phyloP scores from a whole-genome alignment of 345 rosid genomes.

The Camelina sativa region DNA sequence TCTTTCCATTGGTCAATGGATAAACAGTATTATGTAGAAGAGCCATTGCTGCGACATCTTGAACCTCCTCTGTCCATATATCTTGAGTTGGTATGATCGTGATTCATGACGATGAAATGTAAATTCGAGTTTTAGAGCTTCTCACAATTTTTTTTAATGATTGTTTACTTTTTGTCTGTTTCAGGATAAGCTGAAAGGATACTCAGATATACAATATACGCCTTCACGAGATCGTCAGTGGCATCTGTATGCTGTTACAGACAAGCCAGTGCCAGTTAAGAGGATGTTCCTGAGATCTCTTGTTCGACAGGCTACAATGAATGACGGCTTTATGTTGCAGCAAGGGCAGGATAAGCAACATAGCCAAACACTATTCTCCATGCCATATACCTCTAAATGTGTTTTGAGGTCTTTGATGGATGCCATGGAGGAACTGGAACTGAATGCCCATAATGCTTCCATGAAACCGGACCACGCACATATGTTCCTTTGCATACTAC shows the following conservation, averaged over 20 bases:
- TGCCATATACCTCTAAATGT: slow-evolving; percentile 82
- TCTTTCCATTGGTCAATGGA: slow-evolving; percentile 93
- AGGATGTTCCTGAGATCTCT: slow-evolving; percentile 98
- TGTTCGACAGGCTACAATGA: slow-evolving; percentile 81
- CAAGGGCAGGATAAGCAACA: slow-evolving; percentile 61
- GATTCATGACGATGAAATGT: slow-evolving; percentile 18
- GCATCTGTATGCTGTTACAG: slow-evolving; percentile 88
- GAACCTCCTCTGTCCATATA: slow-evolving; percentile 98
- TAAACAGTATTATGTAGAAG: slow-evolving; percentile 84
- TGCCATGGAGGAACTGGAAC: slow-evolving; percentile 99
- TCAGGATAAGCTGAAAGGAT: slow-evolving; percentile 97
- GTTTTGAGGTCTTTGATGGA: slow-evolving; percentile 82
- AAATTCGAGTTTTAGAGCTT: slow-evolving; percentile 8
- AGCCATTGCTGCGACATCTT: slow-evolving; percentile 90
- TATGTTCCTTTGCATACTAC: slow-evolving; percentile 91
- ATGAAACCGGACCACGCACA: slow-evolving; percentile 88
- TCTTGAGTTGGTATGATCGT: slow-evolving; percentile 83
- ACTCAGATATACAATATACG: slow-evolving; percentile 69
- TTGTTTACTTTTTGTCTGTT: slow-evolving; percentile 27
- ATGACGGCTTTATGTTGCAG: slow-evolving; percentile 63
- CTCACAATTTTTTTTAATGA: neutral
- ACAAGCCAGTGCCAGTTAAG: slow-evolving; percentile 74
- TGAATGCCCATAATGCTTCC: slow-evolving; percentile 82
- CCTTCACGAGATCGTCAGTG: slow-evolving; percentile 93
- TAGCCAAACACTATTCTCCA: slow-evolving; percentile 49